phyloP scores from a whole-genome alignment of 129 eudicot genomes.

The Flaveria robusta region DNA sequence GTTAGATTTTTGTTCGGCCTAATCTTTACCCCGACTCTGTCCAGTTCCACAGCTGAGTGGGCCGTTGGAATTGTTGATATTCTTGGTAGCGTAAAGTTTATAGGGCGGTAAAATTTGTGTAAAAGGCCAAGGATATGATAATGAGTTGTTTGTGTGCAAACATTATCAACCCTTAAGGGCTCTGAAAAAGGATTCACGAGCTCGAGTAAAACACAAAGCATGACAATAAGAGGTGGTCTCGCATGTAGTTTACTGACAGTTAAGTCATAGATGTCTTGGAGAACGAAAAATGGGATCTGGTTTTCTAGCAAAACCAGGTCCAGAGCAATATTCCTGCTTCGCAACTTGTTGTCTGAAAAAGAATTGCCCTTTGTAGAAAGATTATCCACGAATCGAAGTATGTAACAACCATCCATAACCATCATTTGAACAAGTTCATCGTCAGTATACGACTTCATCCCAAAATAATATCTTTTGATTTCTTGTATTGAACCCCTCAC shows the following conservation, averaged over 20 bases:
- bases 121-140: slow-evolving; percentile 20
- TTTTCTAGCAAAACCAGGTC: slow-evolving; percentile 27
- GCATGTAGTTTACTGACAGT: neutral
- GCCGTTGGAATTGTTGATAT: neutral
- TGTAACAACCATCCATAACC: slow-evolving; percentile 30
- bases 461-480: slow-evolving; percentile 2
- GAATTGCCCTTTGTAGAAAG: neutral
- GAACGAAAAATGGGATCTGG: slow-evolving; percentile 31
- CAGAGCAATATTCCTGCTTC: neutral
- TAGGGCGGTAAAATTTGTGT: neutral
- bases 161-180: too few species aligned
- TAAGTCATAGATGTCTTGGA: slow-evolving; percentile 14
- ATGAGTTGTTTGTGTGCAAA: neutral
- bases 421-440: slow-evolving; percentile 22
- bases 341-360: neutral
- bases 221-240: neutral
- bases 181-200: neutral
- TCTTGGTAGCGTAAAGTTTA: neutral
- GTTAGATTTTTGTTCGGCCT: neutral
- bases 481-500: neutral
- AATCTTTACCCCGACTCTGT: slow-evolving; percentile 15
- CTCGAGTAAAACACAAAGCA: neutral
- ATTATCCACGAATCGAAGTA: neutral
- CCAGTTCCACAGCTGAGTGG: slow-evolving; percentile 12
- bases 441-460: neutral